Conservation (phyloP, 176 grass and related monocot genomes). For the Tillandsia leiboldiana region DNA sequence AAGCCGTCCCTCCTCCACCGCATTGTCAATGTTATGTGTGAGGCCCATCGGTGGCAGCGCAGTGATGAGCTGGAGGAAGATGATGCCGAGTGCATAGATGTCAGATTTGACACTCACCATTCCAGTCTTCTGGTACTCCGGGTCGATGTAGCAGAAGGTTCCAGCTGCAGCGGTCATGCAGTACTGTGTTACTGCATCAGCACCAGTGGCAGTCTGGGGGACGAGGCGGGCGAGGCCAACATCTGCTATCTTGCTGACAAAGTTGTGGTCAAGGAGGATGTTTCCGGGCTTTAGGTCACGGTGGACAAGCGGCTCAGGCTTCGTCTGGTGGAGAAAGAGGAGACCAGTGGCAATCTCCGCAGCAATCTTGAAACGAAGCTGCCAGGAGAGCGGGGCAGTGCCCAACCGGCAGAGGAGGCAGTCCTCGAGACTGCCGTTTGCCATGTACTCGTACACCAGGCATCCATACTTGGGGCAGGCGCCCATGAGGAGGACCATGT, state of each 20-base stretch:
- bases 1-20: conserved; percentile 51
- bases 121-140: conserved; percentile 84
- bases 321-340: conserved; percentile 71
- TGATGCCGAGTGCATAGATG: conserved; percentile 69
- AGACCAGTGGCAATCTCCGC: conserved; percentile 53
- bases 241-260: conserved; percentile 59
- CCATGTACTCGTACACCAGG: conserved; percentile 86
- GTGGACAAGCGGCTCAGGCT: conserved; percentile 78
- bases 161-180: conserved; percentile 61
- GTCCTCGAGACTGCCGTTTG: conserved; percentile 73
- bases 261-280: conserved; percentile 55
- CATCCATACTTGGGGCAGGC: conserved; percentile 80
- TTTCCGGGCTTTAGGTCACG: conserved; percentile 84
- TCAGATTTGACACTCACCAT: conserved; percentile 66
- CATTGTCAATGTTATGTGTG: conserved; percentile 31
- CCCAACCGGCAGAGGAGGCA: conserved; percentile 47
- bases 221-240: conserved; percentile 75
- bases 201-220: conserved; percentile 27
- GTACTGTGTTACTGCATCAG: conserved; percentile 34
- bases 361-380: conserved; percentile 69
- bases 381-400: conserved; percentile 55
- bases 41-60: conserved; percentile 62
- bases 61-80: conserved; percentile 72
- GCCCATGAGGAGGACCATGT: conserved; percentile 80
- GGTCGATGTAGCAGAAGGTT: conserved; percentile 94